Evolutionary conservation across 331 rosid genomes (phyloP).

Genomic region (Malus hybrid): DNA sequence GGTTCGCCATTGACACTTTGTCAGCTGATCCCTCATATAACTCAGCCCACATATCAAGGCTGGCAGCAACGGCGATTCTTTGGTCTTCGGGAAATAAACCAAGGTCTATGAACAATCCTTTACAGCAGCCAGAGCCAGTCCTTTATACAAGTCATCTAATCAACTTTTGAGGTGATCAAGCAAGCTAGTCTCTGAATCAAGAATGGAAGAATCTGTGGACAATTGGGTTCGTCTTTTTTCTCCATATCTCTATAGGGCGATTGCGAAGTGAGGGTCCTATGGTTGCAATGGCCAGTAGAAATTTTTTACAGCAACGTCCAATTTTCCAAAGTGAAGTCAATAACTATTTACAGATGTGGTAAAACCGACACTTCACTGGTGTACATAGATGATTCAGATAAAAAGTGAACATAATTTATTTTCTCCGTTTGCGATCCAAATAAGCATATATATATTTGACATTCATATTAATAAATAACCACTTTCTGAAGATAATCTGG

Average conservation of each 20-base stretch:
- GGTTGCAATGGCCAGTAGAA: conserved; percentile 31
- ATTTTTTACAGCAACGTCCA: conserved; percentile 26
- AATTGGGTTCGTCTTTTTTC: conserved; percentile 1
- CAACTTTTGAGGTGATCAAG: conserved; percentile 25
- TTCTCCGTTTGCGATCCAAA: background rate
- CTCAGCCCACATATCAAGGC: conserved; percentile 57
- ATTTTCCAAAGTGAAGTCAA: background rate
- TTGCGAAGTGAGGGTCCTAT: conserved; percentile 25
- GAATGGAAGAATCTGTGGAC: conserved; percentile 19
- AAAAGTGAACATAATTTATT: background rate
- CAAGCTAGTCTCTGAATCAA: conserved; percentile 7
- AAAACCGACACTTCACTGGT: background rate
- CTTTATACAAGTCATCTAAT: conserved; percentile 19
- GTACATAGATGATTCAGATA: background rate
- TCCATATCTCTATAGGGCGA: conserved; percentile 6
- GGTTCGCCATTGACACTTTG: background rate
- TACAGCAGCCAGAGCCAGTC: background rate
- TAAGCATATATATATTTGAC: background rate
- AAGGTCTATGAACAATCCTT: background rate
- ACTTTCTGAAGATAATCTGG: background rate
- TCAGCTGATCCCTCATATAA: conserved; percentile 2
- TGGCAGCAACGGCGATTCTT: conserved; percentile 42
- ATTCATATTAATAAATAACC: conserved; percentile 1
- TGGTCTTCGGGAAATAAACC: conserved; percentile 41
- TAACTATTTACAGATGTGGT: background rate